A percentile compares a stretch with the other conserved stretches of the same genome.
phyloP scores from a whole-genome alignment of 2,329 filamentous ascomycete species.

The Phialophora verrucosa region DNA sequence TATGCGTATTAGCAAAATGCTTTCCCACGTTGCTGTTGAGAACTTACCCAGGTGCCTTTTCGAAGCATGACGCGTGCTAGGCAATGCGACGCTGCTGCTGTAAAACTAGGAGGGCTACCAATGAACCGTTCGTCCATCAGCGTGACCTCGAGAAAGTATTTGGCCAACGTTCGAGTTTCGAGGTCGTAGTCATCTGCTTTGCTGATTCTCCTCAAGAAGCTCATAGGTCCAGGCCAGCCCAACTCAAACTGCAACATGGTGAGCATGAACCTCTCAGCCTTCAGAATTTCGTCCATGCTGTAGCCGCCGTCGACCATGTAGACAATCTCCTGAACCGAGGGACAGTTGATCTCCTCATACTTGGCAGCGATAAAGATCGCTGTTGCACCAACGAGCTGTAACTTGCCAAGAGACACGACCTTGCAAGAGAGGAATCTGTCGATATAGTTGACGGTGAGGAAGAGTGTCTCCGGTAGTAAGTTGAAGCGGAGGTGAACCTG shows the following conservation, averaged over 20 bases:
- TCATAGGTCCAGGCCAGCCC: conserved; percentile 99
- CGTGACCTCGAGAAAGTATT: conserved; percentile 96
- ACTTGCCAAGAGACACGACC: conserved; percentile 90
- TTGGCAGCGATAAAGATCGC: conserved; percentile 96
- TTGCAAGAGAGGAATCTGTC: conserved; percentile 95
- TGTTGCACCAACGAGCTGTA: conserved; percentile 94
- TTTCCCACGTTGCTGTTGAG: background rate
- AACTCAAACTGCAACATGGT: conserved; percentile 95
- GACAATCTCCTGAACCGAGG: conserved; percentile 90
- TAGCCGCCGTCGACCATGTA: conserved; percentile 98
- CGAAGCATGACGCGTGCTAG: conserved; percentile 84
- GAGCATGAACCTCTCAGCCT: conserved; percentile 97
- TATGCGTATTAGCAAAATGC: conserved; percentile 47
- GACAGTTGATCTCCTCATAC: conserved; percentile 98
- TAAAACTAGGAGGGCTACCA: conserved; percentile 84
- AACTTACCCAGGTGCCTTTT: conserved; percentile 90
- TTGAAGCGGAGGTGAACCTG: conserved; percentile 93
- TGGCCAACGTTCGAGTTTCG: conserved; percentile 91
- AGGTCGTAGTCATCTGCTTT: conserved; percentile 98
- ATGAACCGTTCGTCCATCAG: conserved; percentile 99
- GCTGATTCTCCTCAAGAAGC: conserved; percentile 93
- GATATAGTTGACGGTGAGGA: conserved; percentile 94
- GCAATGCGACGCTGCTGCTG: conserved; percentile 90
- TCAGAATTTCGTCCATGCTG: conserved; percentile 86
- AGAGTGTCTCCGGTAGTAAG: conserved; percentile 91